Conservation (phyloP, 2,329 filamentous ascomycete species). For the Fusarium sp. region DNA sequence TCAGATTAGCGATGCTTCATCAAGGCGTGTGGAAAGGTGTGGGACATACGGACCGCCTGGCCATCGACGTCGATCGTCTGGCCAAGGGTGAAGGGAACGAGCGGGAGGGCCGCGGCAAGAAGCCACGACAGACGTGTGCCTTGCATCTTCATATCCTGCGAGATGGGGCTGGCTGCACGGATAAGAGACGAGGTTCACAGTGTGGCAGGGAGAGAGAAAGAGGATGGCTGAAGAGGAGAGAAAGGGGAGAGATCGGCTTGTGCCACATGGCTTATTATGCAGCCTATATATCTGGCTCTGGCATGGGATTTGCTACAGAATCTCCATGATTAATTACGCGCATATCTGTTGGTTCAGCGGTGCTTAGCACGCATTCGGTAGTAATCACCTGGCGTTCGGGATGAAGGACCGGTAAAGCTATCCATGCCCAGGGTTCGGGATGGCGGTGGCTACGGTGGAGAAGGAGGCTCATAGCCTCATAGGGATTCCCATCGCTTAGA, state of each 20-base stretch:
- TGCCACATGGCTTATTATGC: constrained; percentile 24
- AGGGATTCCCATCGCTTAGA: neutral
- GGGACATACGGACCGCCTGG: constrained; percentile 32
- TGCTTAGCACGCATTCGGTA: constrained; percentile 24
- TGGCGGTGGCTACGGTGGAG: constrained; percentile 14
- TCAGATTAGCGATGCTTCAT: constrained; percentile 27
- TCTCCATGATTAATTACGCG: neutral
- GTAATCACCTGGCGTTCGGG: constrained; percentile 21
- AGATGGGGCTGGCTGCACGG: constrained; percentile 19
- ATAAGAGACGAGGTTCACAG: neutral
- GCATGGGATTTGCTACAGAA: neutral
- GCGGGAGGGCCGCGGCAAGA: constrained; percentile 14
- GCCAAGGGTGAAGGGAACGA: constrained; percentile 21
- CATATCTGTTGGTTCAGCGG: constrained; percentile 5
- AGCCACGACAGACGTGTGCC: constrained; percentile 27
- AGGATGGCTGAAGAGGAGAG: constrained; percentile 2
- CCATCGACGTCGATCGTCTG: constrained; percentile 37
- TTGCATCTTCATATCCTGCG: constrained; percentile 11
- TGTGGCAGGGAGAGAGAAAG: constrained; percentile 15
- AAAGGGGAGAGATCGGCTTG: constrained; percentile 13
- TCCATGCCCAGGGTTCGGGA: constrained; percentile 15
- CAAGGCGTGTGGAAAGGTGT: neutral
- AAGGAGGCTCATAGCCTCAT: neutral
- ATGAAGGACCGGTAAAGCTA: constrained; percentile 11
- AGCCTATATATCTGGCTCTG: constrained; percentile 28